Percentiles rank a stretch among this genome's conserved stretches.
Conservation (phyloP, 495 filamentous ascomycete species). For the Daldinia decipiens region DNA sequence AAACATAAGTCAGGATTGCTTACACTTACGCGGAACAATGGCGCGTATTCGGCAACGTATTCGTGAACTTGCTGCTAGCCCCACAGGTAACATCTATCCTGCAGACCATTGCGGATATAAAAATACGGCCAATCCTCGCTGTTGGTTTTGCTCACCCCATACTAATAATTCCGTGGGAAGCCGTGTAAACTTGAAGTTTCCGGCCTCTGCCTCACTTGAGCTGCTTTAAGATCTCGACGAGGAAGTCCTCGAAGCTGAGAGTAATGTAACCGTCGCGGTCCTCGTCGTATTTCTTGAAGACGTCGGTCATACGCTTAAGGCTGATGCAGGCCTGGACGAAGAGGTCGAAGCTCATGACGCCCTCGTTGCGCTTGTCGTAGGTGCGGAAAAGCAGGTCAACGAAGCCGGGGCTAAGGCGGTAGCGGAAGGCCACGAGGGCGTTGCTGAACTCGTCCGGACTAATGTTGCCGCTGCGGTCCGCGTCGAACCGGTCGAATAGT, state of each 20-base stretch:
- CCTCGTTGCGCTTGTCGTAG: conserved; percentile 67
- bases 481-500: conserved; percentile 95
- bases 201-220: conserved; percentile 48
- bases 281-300: conserved; percentile 98
- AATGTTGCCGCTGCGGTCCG: conserved; percentile 87
- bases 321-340: conserved; percentile 98
- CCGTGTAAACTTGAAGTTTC: background rate
- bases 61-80: background rate
- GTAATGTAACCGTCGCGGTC: conserved; percentile 94
- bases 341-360: conserved; percentile 91
- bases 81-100: background rate
- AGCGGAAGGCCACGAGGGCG: conserved; percentile 93
- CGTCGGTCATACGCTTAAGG: conserved; percentile 97
- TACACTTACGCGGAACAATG: background rate
- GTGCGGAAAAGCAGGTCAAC: conserved; percentile 79
- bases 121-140: background rate
- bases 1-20: background rate
- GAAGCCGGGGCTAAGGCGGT: conserved; percentile 85
- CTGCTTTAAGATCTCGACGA: conserved; percentile 69
- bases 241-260: conserved; percentile 82
- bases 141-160: background rate
- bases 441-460: conserved; percentile 87
- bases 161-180: background rate
- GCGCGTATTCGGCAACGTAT: conserved; percentile 3
- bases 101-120: background rate